phyloP scores from a whole-genome alignment of 352 stramenopile genomes.

The Globisporangium solare region DNA sequence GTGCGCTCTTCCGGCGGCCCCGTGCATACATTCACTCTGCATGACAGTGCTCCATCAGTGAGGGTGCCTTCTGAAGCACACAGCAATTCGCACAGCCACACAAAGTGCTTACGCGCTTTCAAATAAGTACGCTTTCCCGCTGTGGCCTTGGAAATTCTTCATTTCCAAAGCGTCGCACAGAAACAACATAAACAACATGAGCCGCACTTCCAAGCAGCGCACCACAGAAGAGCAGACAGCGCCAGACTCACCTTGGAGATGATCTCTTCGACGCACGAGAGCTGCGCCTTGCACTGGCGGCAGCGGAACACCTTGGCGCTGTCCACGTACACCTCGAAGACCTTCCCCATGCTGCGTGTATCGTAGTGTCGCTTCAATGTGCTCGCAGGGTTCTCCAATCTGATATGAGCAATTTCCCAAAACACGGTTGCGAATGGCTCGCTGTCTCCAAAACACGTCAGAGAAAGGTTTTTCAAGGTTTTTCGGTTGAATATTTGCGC shows the following conservation, averaged over 20 bases:
- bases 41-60: neutral
- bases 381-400: neutral
- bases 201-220: neutral
- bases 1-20: conserved; percentile 87
- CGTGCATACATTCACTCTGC: conserved; percentile 84
- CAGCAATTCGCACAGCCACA: neutral
- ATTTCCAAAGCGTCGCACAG: neutral
- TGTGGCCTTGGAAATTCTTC: conserved; percentile 76
- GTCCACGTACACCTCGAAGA: conserved; percentile 90
- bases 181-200: neutral
- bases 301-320: conserved; percentile 89
- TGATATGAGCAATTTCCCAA: conserved; percentile 2
- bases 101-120: conserved; percentile 63
- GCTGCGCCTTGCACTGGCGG: conserved; percentile 87
- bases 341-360: conserved; percentile 49
- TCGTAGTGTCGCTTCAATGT: conserved; percentile 8
- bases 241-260: conserved; percentile 87
- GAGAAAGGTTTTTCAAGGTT: neutral
- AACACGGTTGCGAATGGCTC: neutral
- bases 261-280: conserved; percentile 91
- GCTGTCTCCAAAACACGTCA: too few relatives aligned
- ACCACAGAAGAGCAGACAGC: neutral
- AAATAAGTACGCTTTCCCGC: conserved; percentile 92
- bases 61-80: neutral
- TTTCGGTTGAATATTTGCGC: conserved; percentile 4